Evolutionary conservation across 106 monocot species (phyloP), one percentile per base, ranked within the genome.

Genomic region (Iris macrosiphon): DNA sequence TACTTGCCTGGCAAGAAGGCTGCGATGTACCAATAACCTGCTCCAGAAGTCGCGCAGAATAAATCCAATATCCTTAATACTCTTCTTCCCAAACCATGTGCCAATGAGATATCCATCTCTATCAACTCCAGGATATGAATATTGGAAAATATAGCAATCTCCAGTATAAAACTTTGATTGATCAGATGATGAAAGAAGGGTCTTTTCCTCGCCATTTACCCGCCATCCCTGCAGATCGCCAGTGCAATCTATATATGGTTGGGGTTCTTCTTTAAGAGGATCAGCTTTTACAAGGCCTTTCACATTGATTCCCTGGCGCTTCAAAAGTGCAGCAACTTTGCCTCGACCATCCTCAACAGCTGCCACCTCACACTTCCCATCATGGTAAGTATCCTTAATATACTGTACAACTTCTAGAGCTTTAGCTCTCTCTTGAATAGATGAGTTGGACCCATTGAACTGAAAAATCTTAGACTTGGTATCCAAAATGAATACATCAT

Each of bases 91-190:
- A 77, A 89, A 85, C 95, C 95, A 95, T 30, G 95, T 89, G 29
- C 95, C 95, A 60, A 95, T 61, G 55, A 95, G 74, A 72, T 63
- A 79, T 64, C 89, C 89, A 52, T 95, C 89, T 27, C 64, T 82
- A 25, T 85, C 89, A 50, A 79, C 85, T 63, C 82, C 95, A 41
- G 85, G 68, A 75, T 85, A 95, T 63, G 81, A 53, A 66, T 95
- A 95, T 55, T 95, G 95, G 56, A 95, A 95, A 22, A 89, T 78
- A 51, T 89, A 95, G 62, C 95, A 95, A 78, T 95, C 85, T 23
- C 89, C 95, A 69, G 75, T 82, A 57, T 89, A 89, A 49, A 95
- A 82, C 67, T 85, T 95, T 31, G 72, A 76, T 47, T 85, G 81
- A 22, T 85, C 82, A 35, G 89, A 70, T n/a, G 85, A 61, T 42